A percentile compares a stretch with the other conserved stretches of the same genome.
Conservation (phyloP, 2,329 filamentous ascomycete genomes). For the Fusarium globosum region DNA sequence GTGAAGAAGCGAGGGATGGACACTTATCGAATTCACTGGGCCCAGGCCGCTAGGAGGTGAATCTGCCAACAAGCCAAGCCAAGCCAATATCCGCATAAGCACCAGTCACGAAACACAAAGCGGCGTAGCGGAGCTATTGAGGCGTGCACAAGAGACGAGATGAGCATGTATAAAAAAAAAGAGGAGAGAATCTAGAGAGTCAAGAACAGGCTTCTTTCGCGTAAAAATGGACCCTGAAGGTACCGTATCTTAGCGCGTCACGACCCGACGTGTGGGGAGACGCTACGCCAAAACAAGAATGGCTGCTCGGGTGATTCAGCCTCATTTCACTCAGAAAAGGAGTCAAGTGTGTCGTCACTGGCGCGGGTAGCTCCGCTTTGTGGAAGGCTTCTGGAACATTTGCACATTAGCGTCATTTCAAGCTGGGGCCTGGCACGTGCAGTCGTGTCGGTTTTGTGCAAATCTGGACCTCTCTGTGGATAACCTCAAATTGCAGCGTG, state of each 20-base stretch:
- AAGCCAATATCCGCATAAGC: slow-evolving; percentile 21
- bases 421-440: slow-evolving; percentile 36
- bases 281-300: slow-evolving; percentile 32
- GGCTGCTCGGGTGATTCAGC: slow-evolving; percentile 36
- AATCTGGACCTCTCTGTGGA: slow-evolving; percentile 12
- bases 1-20: slow-evolving; percentile 41
- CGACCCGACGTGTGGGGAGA: slow-evolving; percentile 26
- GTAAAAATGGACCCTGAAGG: slow-evolving; percentile 32
- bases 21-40: slow-evolving; percentile 4
- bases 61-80: slow-evolving; percentile 23
- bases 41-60: slow-evolving; percentile 24
- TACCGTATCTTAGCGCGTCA: slow-evolving; percentile 24
- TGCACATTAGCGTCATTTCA: slow-evolving; percentile 28
- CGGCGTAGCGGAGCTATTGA: neutral
- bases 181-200: neutral
- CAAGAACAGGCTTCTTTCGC: slow-evolving; percentile 2
- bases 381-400: slow-evolving; percentile 45
- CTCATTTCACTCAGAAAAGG: slow-evolving; percentile 34
- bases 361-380: slow-evolving; percentile 25
- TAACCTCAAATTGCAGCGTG: slow-evolving; percentile 38
- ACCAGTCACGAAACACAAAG: slow-evolving; percentile 26
- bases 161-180: neutral
- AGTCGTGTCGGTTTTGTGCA: slow-evolving; percentile 44
- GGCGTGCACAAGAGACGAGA: slow-evolving; percentile 27
- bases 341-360: slow-evolving; percentile 36